phyloP scores from a whole-genome alignment of 345 rosid genomes.

The Draba incana region DNA sequence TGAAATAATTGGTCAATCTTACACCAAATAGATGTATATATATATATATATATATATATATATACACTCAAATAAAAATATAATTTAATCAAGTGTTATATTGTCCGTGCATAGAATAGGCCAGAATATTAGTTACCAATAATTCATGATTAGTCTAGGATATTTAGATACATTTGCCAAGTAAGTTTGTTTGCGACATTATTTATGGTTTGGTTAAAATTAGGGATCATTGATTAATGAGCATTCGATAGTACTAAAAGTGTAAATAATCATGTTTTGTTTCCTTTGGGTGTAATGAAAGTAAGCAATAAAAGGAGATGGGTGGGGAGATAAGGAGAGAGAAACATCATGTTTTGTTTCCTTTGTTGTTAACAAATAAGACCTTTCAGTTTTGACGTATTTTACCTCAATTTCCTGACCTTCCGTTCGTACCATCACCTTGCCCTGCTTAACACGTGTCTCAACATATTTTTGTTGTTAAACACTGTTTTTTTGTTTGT shows the following conservation, averaged over 20 bases:
- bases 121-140: no score
- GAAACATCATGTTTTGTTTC: slow-evolving; percentile 35
- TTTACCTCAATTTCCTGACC: slow-evolving; percentile 11
- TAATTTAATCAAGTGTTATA: no score
- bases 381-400: slow-evolving; percentile 19
- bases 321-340: slow-evolving; percentile 21
- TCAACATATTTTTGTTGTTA: not conserved
- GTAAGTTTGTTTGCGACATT: not conserved
- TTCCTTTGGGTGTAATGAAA: not conserved
- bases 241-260: not conserved
- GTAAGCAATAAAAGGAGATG: slow-evolving; percentile 18
- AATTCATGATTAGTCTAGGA: not conserved
- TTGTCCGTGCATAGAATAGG: no score
- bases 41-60: no score
- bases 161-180: not conserved
- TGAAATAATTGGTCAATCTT: no score
- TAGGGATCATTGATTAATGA: not conserved
- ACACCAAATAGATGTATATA: no score
- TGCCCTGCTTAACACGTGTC: slow-evolving; percentile 20
- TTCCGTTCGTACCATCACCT: slow-evolving; percentile 7
- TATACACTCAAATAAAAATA: no score
- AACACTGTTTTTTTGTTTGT: not conserved
- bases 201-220: not conserved
- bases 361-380: slow-evolving; percentile 26
- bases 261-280: no score